These are phyloP conservation scores for Flammula alnicola DNA, from an alignment of 1,284 basidiomycete species.

Conservation along the genomic window DNA sequence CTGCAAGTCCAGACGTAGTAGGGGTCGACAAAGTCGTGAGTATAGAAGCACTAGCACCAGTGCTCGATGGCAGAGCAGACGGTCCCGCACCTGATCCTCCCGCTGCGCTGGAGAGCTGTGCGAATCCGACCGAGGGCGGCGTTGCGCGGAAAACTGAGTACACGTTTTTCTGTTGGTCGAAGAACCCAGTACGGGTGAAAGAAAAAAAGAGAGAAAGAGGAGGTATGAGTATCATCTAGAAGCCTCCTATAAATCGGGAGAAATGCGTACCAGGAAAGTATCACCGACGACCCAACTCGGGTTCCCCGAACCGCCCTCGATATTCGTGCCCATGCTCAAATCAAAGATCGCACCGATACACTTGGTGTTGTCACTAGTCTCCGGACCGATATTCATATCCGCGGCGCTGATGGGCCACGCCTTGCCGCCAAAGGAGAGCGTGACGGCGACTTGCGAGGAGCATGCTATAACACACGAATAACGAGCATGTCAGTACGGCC, in stretches of 20 bases:
- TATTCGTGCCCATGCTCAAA: constrained; percentile 58
- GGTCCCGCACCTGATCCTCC: constrained; percentile 40
- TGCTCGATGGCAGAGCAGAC: constrained; percentile 1
- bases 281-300: constrained; percentile 80
- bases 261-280: constrained; percentile 71
- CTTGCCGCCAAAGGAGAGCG: constrained; percentile 78
- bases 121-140: constrained; percentile 68
- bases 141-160: constrained; percentile 65
- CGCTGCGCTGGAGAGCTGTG: constrained; percentile 46
- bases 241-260: too few relatives aligned
- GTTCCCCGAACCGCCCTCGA: constrained; percentile 47
- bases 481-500: not conserved
- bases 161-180: constrained; percentile 62
- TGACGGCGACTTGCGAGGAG: constrained; percentile 47
- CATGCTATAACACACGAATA: constrained; percentile 51
- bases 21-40: not conserved
- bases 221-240: too few relatives aligned
- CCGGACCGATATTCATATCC: constrained; percentile 79
- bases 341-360: constrained; percentile 84
- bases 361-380: constrained; percentile 39
- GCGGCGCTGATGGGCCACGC: constrained; percentile 67
- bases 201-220: not conserved
- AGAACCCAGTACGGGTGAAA: too few relatives aligned
- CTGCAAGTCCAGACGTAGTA: not conserved
- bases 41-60: not conserved